Evolutionary conservation across 768 basidiomycete species (phyloP).

Genomic region (Suillus subaureus): DNA sequence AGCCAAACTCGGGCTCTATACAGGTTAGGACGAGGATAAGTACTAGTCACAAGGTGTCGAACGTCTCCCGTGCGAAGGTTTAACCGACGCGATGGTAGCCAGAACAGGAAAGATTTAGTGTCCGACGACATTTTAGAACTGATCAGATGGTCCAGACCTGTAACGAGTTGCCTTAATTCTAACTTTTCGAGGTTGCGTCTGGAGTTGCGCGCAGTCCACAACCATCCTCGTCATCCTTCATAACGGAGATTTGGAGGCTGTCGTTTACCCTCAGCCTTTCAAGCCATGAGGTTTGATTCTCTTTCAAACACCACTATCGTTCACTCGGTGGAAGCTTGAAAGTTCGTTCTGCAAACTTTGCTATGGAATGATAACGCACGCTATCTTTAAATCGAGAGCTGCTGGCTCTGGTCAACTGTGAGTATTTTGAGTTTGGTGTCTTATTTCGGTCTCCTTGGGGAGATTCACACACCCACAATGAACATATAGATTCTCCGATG

Average conservation of each 20-base stretch:
- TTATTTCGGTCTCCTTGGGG: neutral
- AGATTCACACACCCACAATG: no score
- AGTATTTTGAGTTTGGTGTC: neutral
- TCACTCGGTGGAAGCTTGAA: neutral
- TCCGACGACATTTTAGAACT: no score
- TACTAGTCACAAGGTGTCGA: no score
- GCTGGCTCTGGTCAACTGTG: neutral
- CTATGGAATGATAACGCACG: neutral
- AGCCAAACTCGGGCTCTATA: no score
- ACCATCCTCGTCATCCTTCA: neutral
- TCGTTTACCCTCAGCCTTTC: neutral
- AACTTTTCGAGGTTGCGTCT: neutral
- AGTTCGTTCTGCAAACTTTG: neutral
- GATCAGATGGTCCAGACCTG: no score
- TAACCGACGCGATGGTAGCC: no score
- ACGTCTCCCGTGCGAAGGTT: no score
- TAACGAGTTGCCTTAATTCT: neutral
- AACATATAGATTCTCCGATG: no score
- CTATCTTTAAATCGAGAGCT: neutral
- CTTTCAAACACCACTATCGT: neutral
- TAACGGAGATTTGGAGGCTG: neutral
- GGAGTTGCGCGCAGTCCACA: neutral
- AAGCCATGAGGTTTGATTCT: neutral
- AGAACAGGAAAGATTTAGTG: no score
- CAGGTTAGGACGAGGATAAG: no score